Evolutionary conservation across 768 basidiomycete species (phyloP), one percentile per base, ranked within the genome.

Genomic region (Pleurotus tuber-regium): DNA sequence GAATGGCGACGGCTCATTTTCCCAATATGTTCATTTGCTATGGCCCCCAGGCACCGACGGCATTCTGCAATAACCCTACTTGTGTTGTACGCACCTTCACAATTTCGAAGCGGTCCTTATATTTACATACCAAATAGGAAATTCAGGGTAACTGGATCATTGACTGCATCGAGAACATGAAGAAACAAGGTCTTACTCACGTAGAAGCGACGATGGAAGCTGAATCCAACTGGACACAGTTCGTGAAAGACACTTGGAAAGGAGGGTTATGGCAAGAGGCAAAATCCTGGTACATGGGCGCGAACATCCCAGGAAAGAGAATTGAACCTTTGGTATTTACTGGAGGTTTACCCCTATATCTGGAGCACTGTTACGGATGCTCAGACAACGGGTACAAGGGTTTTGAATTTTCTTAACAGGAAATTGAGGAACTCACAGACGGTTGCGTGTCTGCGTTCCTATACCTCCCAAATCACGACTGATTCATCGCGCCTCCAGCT

Each of bases 1-100:
- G 64, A n/a, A 25, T 63, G 57, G 52, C 56, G 10, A 50, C 40
- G 3, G 43, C 58, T 6, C 50, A 54, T 19, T 65, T 53, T 43
- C 64, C 63, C 0, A 65, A 65, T 39, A 60, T 65, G 61, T 65
- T 63, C 51, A 62, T 57, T 48, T 50, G 54, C 14, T 63, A 61
- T 46, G 64, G 63, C 2, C 61, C 63, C 19, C 64, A 65, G 6
- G 61, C 21, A 4, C 63, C 64, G 2, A 62, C 63, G 5, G 63
- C 61, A 1, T 60, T 63, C 29, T 59, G 56, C 40, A 65, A 62
- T 39, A 63, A 63, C 2, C 64, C 64, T 4, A 64, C 59, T 3
- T 61, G 58, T 19, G 42, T 51, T 23, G 64, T 65, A 53, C n/a
- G 63, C 54, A 1, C 12, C 21, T 7, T 25, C n/a, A 16, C 43